phyloP scores from a whole-genome alignment of 2,329 filamentous ascomycete species.

The Sporothrix euskadiensis region DNA sequence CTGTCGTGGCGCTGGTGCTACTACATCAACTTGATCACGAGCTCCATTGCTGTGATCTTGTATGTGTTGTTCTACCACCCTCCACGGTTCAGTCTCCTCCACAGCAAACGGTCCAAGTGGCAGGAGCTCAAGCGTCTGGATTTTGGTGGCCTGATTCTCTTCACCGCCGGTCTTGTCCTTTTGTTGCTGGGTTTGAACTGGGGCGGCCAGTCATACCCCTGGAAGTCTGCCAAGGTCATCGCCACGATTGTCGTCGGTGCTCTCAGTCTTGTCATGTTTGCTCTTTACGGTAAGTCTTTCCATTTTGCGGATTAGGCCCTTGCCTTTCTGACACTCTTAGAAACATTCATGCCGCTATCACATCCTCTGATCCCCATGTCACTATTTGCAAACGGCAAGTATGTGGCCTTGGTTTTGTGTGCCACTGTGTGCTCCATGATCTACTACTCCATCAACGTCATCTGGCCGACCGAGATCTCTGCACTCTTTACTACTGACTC shows the following conservation, averaged over 20 bases:
- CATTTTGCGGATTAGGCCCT: neutral
- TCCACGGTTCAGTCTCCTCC: conserved; percentile 44
- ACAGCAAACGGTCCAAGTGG: conserved; percentile 42
- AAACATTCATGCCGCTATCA: conserved; percentile 26
- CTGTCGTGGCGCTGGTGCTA: conserved; percentile 46
- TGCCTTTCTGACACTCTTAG: conserved; percentile 25
- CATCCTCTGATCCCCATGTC: conserved; percentile 42
- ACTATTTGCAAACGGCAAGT: conserved; percentile 39
- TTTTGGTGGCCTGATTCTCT: conserved; percentile 48
- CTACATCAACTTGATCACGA: conserved; percentile 46
- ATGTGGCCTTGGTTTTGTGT: conserved; percentile 40
- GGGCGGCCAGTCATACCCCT: conserved; percentile 47
- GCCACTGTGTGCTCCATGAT: conserved; percentile 36
- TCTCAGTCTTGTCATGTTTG: conserved; percentile 34
- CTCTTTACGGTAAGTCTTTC: conserved; percentile 32
- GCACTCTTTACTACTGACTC: conserved; percentile 34
- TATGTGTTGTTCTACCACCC: conserved; percentile 46
- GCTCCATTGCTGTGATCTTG: conserved; percentile 40
- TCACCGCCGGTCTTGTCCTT: conserved; percentile 47
- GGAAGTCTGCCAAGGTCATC: conserved; percentile 41
- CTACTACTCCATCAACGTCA: conserved; percentile 24
- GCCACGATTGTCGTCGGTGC: conserved; percentile 37
- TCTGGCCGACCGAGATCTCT: conserved; percentile 42
- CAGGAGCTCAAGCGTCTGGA: conserved; percentile 43
- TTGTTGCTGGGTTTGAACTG: conserved; percentile 51